Evolutionary conservation across 2,329 filamentous ascomycete species (phyloP).

Genomic region (Elsinoe necatrix): DNA sequence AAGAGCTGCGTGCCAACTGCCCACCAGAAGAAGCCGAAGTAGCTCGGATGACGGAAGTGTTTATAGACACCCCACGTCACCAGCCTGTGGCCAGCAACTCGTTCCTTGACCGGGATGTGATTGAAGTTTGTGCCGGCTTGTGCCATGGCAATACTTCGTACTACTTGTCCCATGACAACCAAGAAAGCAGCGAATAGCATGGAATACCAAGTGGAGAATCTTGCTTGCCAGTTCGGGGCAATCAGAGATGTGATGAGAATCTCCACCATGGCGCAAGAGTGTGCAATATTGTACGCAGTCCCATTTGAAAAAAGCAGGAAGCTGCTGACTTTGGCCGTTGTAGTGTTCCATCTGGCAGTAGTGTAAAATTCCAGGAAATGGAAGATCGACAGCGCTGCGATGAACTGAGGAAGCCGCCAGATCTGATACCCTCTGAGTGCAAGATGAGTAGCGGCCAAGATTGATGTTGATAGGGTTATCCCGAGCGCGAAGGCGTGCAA

Average conservation of each 20-base stretch:
- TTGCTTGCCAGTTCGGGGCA: slow-evolving; percentile 42
- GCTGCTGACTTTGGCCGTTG: slow-evolving; percentile 59
- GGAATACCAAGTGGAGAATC: slow-evolving; percentile 38
- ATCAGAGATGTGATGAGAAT: slow-evolving; percentile 52
- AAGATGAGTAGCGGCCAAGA: slow-evolving; percentile 24
- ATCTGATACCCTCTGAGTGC: slow-evolving; percentile 19
- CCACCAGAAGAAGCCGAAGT: slow-evolving; percentile 99
- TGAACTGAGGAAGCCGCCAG: slow-evolving; percentile 57
- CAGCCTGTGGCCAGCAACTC: slow-evolving; percentile 64
- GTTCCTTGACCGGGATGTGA: slow-evolving; percentile 63
- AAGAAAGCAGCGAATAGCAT: slow-evolving; percentile 52
- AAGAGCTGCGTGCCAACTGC: slow-evolving; percentile 87
- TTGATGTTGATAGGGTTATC: slow-evolving; percentile 28
- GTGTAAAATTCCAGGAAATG: slow-evolving; percentile 96
- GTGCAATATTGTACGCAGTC: slow-evolving; percentile 72
- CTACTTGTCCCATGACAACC: slow-evolving; percentile 61
- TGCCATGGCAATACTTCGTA: slow-evolving; percentile 77
- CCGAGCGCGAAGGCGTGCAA: slow-evolving; percentile 40
- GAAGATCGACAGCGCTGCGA: slow-evolving; percentile 63
- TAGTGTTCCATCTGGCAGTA: slow-evolving; percentile 76
- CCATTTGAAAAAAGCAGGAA: slow-evolving; percentile 85
- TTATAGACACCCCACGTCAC: slow-evolving; percentile 76
- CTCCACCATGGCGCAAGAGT: slow-evolving; percentile 65
- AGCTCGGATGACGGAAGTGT: slow-evolving; percentile 73
- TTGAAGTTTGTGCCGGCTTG: slow-evolving; percentile 89